Conservation (phyloP, 192 early-diverging fungal genomes). For the Chytriomyces sp. region DNA sequence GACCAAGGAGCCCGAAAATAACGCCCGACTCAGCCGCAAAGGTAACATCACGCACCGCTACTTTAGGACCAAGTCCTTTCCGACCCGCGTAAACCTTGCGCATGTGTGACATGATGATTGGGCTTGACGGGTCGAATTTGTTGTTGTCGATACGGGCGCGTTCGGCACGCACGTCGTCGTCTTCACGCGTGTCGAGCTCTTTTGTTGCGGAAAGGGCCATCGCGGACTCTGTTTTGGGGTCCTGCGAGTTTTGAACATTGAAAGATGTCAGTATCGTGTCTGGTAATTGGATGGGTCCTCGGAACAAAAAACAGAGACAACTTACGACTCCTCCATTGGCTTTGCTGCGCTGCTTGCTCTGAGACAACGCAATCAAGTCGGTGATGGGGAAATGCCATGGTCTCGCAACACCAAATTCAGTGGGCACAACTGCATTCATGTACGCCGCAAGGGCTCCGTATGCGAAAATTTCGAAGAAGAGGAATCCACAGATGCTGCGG, state of each 20-base stretch:
- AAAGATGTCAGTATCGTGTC: not conserved
- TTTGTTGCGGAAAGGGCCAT: conserved; percentile 42
- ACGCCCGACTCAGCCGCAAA: conserved; percentile 64
- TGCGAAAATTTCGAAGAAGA: conserved; percentile 56
- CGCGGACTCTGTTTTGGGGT: conserved; percentile 50
- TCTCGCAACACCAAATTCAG: conserved; percentile 70
- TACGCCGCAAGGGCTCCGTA: conserved; percentile 52
- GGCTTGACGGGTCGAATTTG: conserved; percentile 42
- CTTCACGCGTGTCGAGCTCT: conserved; percentile 48
- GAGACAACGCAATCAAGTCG: conserved; percentile 41
- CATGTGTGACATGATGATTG: conserved; percentile 66
- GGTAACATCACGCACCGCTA: conserved; percentile 71
- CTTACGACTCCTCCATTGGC: conserved; percentile 36
- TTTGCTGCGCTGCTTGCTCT: conserved; percentile 27
- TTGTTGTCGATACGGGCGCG: conserved; percentile 54
- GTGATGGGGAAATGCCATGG: conserved; percentile 69
- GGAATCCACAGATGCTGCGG: conserved; percentile 55
- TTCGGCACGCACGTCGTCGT: conserved; percentile 70
- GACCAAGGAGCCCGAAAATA: conserved; percentile 67
- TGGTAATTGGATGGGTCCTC: not conserved
- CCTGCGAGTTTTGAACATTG: conserved; percentile 40
- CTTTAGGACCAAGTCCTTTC: conserved; percentile 46
- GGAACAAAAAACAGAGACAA: not conserved
- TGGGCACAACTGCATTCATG: conserved; percentile 60
- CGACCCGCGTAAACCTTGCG: conserved; percentile 64